Conservation (phyloP, 441 rosid genomes). For the Populus hybrid region DNA sequence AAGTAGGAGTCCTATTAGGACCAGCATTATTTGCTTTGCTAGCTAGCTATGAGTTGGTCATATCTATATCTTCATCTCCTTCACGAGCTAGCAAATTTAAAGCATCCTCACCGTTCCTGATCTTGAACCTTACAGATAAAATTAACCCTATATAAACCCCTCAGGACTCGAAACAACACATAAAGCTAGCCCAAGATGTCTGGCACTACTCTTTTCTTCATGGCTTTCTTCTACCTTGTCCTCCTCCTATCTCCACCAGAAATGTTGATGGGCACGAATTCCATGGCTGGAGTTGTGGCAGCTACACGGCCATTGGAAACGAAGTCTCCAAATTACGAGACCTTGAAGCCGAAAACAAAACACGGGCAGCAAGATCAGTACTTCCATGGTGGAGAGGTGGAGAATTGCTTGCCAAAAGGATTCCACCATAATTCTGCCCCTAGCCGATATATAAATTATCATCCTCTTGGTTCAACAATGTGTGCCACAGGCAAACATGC, state of each 20-base stretch:
- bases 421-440: conserved; percentile 60
- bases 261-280: background rate
- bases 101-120: conserved; percentile 8
- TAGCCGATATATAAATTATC: conserved; percentile 62
- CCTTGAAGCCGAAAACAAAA: conserved; percentile 26
- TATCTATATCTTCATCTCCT: conserved; percentile 28
- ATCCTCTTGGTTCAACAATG: conserved; percentile 40
- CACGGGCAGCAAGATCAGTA: conserved; percentile 1
- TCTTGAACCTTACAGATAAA: conserved; percentile 2
- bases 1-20: background rate
- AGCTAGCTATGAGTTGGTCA: conserved; percentile 26
- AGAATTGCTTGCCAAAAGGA: conserved; percentile 71
- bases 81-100: conserved; percentile 39
- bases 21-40: conserved; percentile 20
- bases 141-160: background rate
- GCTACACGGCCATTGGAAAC: conserved; percentile 40
- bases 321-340: conserved; percentile 5
- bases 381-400: conserved; percentile 17
- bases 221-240: conserved; percentile 22
- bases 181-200: conserved; percentile 5
- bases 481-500: conserved; percentile 35
- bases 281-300: background rate
- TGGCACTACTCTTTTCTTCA: conserved; percentile 15
- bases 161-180: background rate
- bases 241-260: conserved; percentile 26